Conservation (phyloP, 352 stramenopile species). For the Aphanomyces cochlioides region DNA sequence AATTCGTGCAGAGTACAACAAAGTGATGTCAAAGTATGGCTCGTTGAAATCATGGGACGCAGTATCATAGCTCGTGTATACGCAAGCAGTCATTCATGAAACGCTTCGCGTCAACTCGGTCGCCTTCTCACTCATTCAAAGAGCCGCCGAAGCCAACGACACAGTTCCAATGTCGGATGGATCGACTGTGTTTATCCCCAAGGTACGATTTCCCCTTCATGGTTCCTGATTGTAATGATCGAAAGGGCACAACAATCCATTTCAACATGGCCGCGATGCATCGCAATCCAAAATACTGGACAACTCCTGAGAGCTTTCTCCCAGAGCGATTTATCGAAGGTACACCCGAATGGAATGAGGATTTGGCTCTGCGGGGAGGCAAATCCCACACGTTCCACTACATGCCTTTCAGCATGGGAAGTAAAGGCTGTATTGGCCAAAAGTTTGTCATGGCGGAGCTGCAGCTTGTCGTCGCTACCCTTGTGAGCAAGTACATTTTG, state of each 20-base stretch:
- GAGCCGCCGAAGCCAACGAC: not conserved
- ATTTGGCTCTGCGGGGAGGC: constrained; percentile 23
- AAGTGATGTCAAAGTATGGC: not conserved
- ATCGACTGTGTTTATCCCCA: constrained; percentile 7
- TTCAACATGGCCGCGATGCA: constrained; percentile 42
- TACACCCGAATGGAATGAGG: not conserved
- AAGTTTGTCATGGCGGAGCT: constrained; percentile 44
- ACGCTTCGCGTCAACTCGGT: not conserved
- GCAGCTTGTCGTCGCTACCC: constrained; percentile 40
- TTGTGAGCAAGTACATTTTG: constrained; percentile 38
- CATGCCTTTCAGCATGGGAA: constrained; percentile 43
- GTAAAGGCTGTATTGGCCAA: constrained; percentile 44
- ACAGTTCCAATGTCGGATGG: not conserved
- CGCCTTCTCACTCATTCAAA: not conserved
- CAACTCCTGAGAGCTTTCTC: constrained; percentile 40
- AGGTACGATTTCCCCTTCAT: constrained; percentile 31
- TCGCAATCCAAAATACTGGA: constrained; percentile 42
- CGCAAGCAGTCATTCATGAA: not conserved
- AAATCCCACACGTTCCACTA: constrained; percentile 38
- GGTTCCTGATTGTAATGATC: constrained; percentile 26
- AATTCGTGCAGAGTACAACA: not conserved
- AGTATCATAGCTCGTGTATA: not conserved
- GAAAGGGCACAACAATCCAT: constrained; percentile 34
- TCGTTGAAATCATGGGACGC: not conserved
- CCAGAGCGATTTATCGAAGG: constrained; percentile 40